Evolutionary conservation across 2,329 filamentous ascomycete genomes (phyloP).

Genomic region (Pleomassaria siparia): DNA sequence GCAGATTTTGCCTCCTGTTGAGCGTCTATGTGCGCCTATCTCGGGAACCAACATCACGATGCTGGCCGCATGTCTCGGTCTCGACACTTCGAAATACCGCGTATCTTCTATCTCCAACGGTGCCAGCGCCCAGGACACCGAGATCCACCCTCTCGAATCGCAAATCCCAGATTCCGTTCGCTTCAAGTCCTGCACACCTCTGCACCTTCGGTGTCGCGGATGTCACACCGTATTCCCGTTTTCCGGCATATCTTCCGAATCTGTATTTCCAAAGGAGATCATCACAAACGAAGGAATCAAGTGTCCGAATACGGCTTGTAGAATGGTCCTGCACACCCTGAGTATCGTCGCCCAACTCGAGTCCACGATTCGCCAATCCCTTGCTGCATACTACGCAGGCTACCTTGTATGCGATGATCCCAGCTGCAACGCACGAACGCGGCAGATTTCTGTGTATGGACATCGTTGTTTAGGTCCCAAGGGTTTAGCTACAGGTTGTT

Average conservation of each 20-base stretch:
- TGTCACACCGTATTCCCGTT: constrained; percentile 76
- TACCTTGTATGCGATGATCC: constrained; percentile 90
- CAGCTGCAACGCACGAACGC: constrained; percentile 80
- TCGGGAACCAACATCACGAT: constrained; percentile 86
- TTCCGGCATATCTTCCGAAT: constrained; percentile 64
- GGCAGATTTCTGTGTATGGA: constrained; percentile 92
- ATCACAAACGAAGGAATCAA: constrained; percentile 74
- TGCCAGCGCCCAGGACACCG: constrained; percentile 44
- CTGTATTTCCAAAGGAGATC: constrained; percentile 36
- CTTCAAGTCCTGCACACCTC: constrained; percentile 77
- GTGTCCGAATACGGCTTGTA: constrained; percentile 68
- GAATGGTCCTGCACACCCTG: constrained; percentile 65
- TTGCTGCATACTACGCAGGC: constrained; percentile 85
- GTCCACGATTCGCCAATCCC: constrained; percentile 74
- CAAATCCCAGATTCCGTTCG: constrained; percentile 91
- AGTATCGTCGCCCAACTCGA: constrained; percentile 86
- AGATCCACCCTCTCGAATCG: constrained; percentile 85
- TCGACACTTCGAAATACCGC: constrained; percentile 86
- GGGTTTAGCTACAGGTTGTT: constrained; percentile 80
- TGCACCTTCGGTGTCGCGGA: constrained; percentile 76
- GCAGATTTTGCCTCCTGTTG: constrained; percentile 96
- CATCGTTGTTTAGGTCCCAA: constrained; percentile 84
- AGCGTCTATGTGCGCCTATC: constrained; percentile 96
- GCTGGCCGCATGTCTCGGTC: constrained; percentile 88
- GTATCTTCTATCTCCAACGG: constrained; percentile 61